Evolutionary conservation across 2,329 filamentous ascomycete species (phyloP), one percentile per base, ranked within the genome.

Genomic region (Aspergillus quadricinctus): DNA sequence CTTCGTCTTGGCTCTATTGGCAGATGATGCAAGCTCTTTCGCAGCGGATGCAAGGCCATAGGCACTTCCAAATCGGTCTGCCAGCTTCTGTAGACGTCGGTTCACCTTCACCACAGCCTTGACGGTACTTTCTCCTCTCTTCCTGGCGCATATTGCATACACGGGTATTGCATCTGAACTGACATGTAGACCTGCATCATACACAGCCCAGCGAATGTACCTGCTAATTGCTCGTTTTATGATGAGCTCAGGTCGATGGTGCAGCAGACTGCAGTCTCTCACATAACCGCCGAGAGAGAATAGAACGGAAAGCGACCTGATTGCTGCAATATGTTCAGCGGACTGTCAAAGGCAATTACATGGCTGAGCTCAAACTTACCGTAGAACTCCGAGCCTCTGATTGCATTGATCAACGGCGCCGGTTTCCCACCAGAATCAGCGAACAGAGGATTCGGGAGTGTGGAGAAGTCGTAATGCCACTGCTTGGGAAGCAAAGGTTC

Each of bases 201-300:
- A 70, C 54, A 81, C 65, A 1, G 81, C 80, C 83, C 83, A 85
- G 46, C 75, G 73, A 43, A 82, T 72, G 67, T 83, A 85, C 4
- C 73, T 72, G 11, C 72, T 64, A 49, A 83, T 72, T 3, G 71
- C 71, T 6, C 69, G 73, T 54, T 67, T 69, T 51, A 82, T 74
- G 27, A 77, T 58, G 1, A 53, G 35, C 40, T 75, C 70, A 2
- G 72, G 71, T 4, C 63, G 62, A 4, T 72, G 70, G 10, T 64
- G 68, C 3, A 75, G 67, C 3, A 76, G 62, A 11, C 75, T 71
- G 52, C 77, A 77, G 63, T 84, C 83, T 50, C 83, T 76, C 4
- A 81, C 78, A 49, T 74, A 74, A 9, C 77, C 74, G 2, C 81
- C 81, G 3, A 84, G 69, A 27, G 77, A 70, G 43, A 85, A 73